Conservation (phyloP, 2,329 filamentous ascomycete species). For the Arthrobotrys sinensis region DNA sequence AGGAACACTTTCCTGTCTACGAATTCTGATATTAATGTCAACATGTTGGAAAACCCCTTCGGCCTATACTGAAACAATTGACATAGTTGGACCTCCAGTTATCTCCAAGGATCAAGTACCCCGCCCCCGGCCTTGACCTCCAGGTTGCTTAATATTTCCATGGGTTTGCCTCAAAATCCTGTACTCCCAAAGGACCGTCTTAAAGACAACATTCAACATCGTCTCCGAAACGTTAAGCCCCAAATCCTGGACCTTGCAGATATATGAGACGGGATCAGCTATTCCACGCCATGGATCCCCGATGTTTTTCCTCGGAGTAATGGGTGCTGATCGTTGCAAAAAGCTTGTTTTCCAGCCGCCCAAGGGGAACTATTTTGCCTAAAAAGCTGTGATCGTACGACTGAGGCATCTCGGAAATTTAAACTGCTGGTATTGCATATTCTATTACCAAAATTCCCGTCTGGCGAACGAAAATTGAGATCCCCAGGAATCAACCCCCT, state of each 20-base stretch:
- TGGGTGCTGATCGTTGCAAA: neutral
- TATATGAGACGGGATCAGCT: neutral
- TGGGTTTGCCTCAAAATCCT: no score
- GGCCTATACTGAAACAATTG: no score
- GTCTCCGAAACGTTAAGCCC: neutral
- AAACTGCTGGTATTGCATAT: neutral
- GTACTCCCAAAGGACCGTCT: neutral
- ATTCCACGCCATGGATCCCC: neutral
- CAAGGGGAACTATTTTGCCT: slow-evolving; percentile 8
- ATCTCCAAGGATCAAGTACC: no score
- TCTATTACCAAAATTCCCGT: neutral
- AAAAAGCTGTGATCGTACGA: neutral
- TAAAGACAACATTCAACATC: neutral
- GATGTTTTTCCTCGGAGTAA: neutral
- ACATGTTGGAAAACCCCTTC: no score
- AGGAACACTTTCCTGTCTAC: no score
- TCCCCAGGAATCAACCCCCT: no score
- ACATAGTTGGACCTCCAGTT: no score
- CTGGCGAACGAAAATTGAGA: neutral
- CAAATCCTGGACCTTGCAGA: slow-evolving; percentile 11
- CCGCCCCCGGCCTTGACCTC: no score
- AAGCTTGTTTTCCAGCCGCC: slow-evolving; percentile 10
- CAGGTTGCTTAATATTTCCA: no score
- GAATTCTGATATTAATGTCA: no score
- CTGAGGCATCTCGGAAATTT: slow-evolving; percentile 7